Evolutionary conservation across 257 asterid genomes (phyloP).

Genomic region (Solanum boliviense): DNA sequence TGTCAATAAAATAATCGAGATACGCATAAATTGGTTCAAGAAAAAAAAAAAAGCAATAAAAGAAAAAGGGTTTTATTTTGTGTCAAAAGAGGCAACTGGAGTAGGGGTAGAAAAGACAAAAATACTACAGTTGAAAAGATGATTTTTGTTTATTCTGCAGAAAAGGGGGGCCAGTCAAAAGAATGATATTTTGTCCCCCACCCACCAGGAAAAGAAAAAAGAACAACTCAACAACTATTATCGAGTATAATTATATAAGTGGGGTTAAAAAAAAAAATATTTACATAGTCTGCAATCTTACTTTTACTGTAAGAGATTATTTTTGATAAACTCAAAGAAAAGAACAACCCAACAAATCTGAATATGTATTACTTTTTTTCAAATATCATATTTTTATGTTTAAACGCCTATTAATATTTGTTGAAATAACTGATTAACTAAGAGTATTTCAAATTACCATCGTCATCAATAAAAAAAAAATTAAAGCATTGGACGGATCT

Average conservation of each 20-base stretch:
- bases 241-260: background rate
- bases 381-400: background rate
- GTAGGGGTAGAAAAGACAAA: background rate
- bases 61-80: background rate
- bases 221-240: background rate
- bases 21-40: background rate
- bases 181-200: background rate
- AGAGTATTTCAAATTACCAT: background rate
- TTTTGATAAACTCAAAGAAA: background rate
- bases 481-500: background rate
- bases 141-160: background rate
- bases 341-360: fast-evolving
- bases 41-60: no score
- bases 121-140: background rate
- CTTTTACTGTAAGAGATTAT: fast-evolving
- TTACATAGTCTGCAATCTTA: background rate
- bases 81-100: background rate
- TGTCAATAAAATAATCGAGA: background rate
- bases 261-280: fast-evolving
- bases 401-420: background rate
- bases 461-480: background rate
- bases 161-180: background rate
- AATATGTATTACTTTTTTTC: no score
- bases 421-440: background rate
- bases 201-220: background rate